phyloP scores from a whole-genome alignment of 371 early-diverging fungal genomes.

The Encephalitozoon cuniculi region DNA sequence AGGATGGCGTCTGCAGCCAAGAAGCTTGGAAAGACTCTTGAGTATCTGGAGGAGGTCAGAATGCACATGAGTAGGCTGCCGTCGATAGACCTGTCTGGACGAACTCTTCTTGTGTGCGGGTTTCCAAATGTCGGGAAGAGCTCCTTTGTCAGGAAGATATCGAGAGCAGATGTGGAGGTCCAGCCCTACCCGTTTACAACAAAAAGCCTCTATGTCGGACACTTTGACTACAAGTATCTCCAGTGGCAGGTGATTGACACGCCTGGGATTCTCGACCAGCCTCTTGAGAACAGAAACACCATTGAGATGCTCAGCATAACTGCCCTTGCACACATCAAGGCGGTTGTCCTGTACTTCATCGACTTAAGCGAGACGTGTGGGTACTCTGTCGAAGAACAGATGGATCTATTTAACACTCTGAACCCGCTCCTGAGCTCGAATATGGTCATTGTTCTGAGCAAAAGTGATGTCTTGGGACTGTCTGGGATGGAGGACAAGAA shows the following conservation, averaged over 20 bases:
- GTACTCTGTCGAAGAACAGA: constrained; percentile 84
- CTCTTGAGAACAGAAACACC: constrained; percentile 94
- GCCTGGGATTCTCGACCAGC: constrained; percentile 98
- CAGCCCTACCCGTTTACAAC: constrained; percentile 99
- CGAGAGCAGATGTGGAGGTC: constrained; percentile 97
- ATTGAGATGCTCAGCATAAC: constrained; percentile 99
- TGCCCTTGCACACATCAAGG: constrained; percentile 93
- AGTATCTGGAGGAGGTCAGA: constrained; percentile 95
- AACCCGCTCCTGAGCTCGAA: constrained; percentile 95
- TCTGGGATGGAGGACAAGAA: constrained; percentile 67
- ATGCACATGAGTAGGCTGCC: constrained; percentile 94
- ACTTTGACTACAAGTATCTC: constrained; percentile 98
- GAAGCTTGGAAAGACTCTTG: constrained; percentile 89
- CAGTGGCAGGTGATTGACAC: constrained; percentile 99
- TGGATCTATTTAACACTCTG: constrained; percentile 77
- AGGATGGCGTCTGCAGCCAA: constrained; percentile 98
- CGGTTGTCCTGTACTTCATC: constrained; percentile 92
- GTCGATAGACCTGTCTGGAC: constrained; percentile 93
- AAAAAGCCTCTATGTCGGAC: constrained; percentile 97
- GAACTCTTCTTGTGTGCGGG: constrained; percentile 94
- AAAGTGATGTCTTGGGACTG: constrained; percentile 78
- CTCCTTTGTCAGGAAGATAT: constrained; percentile 97
- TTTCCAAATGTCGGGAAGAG: constrained; percentile 99
- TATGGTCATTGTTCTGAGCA: constrained; percentile 85
- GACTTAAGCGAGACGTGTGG: constrained; percentile 98